Conservation (phyloP, 495 filamentous ascomycete species). For the Lepidopterella palustris region DNA sequence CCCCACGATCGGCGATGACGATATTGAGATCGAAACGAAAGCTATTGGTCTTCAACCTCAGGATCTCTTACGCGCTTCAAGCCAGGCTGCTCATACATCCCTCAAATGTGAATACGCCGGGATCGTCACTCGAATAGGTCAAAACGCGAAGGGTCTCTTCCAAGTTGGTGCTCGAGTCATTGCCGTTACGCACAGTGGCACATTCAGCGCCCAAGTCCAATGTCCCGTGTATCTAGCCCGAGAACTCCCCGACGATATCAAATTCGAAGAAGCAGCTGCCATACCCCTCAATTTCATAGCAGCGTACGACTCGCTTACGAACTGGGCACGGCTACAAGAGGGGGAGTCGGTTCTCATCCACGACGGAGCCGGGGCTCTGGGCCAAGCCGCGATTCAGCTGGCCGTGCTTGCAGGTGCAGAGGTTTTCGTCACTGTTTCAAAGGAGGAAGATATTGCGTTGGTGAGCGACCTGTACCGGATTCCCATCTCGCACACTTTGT, state of each 20-base stretch:
- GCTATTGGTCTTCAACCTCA: slow-evolving; percentile 9
- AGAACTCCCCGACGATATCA: not conserved
- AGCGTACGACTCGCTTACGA: not conserved
- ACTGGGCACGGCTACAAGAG: slow-evolving; percentile 2
- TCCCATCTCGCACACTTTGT: not conserved
- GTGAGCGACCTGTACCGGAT: slow-evolving; percentile 1
- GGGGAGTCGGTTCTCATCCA: slow-evolving; percentile 25
- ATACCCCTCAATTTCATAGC: not conserved
- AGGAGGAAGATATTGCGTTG: not conserved
- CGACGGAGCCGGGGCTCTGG: slow-evolving; percentile 6
- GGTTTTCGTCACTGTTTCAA: slow-evolving; percentile 10
- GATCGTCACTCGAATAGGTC: slow-evolving; percentile 15
- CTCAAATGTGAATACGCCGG: slow-evolving; percentile 12
- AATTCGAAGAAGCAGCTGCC: not conserved
- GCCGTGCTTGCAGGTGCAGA: slow-evolving; percentile 1
- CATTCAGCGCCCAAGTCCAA: not conserved
- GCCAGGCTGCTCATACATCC: not conserved
- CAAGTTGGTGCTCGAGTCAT: slow-evolving; percentile 24
- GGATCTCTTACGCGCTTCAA: slow-evolving; percentile 6
- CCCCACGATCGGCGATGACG: not conserved
- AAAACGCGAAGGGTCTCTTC: slow-evolving; percentile 31
- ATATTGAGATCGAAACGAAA: slow-evolving; percentile 20
- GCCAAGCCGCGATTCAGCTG: slow-evolving; percentile 12
- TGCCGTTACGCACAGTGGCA: slow-evolving; percentile 13
- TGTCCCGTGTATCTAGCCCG: not conserved